A percentile compares a stretch with the other conserved stretches of the same genome.
These are phyloP conservation scores for Candida railenensis DNA, from an alignment of 805 yeast genomes.

Conservation along the genomic window DNA sequence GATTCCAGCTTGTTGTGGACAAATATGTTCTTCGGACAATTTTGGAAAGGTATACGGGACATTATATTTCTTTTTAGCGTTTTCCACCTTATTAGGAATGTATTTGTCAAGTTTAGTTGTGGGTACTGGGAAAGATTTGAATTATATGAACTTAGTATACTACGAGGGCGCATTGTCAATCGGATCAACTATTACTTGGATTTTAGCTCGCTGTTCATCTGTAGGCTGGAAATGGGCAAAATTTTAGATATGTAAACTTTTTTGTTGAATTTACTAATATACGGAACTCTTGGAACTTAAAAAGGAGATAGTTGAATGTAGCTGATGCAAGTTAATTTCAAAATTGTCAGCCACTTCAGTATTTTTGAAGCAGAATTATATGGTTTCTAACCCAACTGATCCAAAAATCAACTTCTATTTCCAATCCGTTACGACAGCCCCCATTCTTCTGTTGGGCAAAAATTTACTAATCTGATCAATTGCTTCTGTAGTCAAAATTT, in stretches of 20 bases:
- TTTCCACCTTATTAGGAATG: slow-evolving; percentile 29
- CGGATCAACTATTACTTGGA: slow-evolving; percentile 38
- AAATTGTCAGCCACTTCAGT: too few relatives aligned
- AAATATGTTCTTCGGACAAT: slow-evolving; percentile 52
- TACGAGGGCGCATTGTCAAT: slow-evolving; percentile 43
- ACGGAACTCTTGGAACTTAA: too few relatives aligned
- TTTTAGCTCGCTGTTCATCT: slow-evolving; percentile 41
- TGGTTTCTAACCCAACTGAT: too few relatives aligned
- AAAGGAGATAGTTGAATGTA: too few relatives aligned
- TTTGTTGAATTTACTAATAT: too few relatives aligned
- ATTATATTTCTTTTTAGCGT: slow-evolving; percentile 39
- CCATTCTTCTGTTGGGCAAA: too few relatives aligned
- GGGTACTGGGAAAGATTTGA: slow-evolving; percentile 10
- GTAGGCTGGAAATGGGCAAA: slow-evolving; percentile 43
- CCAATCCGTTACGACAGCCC: too few relatives aligned
- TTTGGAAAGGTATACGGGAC: slow-evolving; percentile 59
- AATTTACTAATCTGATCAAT: too few relatives aligned
- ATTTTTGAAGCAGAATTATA: too few relatives aligned
- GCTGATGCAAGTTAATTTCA: too few relatives aligned
- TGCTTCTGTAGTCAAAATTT: too few relatives aligned
- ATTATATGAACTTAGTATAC: slow-evolving; percentile 44
- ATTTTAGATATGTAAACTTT: slow-evolving; percentile 14
- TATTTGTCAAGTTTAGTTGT: slow-evolving; percentile 26
- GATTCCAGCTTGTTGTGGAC: slow-evolving; percentile 60
- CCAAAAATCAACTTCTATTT: too few relatives aligned